Evolutionary conservation across 768 basidiomycete species (phyloP).

Genomic region (Mycena chlorophos): DNA sequence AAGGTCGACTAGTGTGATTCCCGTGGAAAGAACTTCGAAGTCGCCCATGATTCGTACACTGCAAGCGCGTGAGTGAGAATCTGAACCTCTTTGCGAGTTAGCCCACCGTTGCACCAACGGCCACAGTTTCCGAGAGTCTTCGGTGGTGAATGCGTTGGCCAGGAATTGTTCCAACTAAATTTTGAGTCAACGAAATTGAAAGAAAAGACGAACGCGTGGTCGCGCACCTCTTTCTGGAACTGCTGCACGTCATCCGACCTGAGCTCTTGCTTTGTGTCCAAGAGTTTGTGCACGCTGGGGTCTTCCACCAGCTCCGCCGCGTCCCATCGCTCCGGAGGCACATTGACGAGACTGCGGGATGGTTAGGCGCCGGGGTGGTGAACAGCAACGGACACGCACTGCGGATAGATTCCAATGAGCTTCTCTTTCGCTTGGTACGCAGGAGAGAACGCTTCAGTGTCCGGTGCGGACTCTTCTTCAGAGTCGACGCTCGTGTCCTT

Average conservation of each 20-base stretch:
- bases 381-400: conserved; percentile 6
- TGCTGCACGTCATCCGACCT: not conserved
- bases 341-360: not conserved
- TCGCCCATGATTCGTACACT: conserved; percentile 15
- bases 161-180: conserved; percentile 16
- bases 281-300: not conserved
- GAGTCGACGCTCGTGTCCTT: conserved; percentile 11
- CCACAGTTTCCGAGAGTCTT: conserved; percentile 16
- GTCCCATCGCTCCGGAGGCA: conserved; percentile 1
- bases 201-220: not conserved
- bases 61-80: not conserved
- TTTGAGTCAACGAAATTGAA: not conserved
- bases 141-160: conserved; percentile 7
- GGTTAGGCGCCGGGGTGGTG: not conserved
- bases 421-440: conserved; percentile 11
- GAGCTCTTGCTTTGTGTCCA: not conserved
- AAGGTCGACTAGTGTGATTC: conserved; percentile 18
- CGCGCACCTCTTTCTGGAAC: conserved; percentile 15
- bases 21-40: conserved; percentile 21
- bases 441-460: not conserved
- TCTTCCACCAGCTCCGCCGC: conserved; percentile 9
- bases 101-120: conserved; percentile 18
- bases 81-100: not conserved
- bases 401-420: conserved; percentile 14
- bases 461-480: conserved; percentile 3